phyloP scores from a whole-genome alignment of 2,329 filamentous ascomycete genomes.

The Bipolaris oryzae region DNA sequence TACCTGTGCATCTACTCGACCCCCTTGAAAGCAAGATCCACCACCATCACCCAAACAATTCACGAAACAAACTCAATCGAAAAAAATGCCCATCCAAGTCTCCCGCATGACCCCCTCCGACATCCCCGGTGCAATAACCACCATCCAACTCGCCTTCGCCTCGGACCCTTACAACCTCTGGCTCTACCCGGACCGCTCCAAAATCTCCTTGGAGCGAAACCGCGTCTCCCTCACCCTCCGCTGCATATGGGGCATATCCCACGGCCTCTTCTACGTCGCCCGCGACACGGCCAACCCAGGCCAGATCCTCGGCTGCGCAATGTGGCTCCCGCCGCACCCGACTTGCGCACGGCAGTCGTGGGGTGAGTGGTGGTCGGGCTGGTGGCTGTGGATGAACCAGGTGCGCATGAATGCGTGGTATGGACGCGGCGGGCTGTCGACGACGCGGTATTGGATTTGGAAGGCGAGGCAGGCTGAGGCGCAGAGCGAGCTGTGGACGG shows the following conservation, averaged over 20 bases:
- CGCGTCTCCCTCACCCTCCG: conserved; percentile 59
- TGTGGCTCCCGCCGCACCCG: conserved; percentile 69
- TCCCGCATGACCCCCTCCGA: conserved; percentile 62
- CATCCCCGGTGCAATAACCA: conserved; percentile 67
- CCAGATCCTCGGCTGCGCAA: conserved; percentile 71
- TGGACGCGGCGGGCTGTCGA: conserved; percentile 71
- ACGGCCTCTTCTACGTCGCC: conserved; percentile 72
- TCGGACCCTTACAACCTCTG: conserved; percentile 71
- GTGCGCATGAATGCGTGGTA: conserved; percentile 70
- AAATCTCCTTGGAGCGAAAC: conserved; percentile 29
- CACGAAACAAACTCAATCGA: too few relatives aligned
- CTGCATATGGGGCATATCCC: conserved; percentile 72
- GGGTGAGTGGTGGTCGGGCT: conserved; percentile 66
- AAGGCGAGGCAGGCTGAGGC: conserved; percentile 68
- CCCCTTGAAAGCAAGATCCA: too few relatives aligned
- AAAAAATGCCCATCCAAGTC: conserved; percentile 61
- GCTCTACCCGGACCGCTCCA: conserved; percentile 65
- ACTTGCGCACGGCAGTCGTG: conserved; percentile 60
- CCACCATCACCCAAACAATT: too few relatives aligned
- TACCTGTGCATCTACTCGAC: too few relatives aligned
- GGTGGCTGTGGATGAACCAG: conserved; percentile 70
- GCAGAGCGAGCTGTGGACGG: conserved; percentile 68
- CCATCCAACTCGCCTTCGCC: conserved; percentile 69
- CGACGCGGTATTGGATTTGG: conserved; percentile 75
- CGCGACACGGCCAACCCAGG: conserved; percentile 60